Evolutionary conservation across 345 rosid genomes (phyloP).

Genomic region (Boechera retrofracta): DNA sequence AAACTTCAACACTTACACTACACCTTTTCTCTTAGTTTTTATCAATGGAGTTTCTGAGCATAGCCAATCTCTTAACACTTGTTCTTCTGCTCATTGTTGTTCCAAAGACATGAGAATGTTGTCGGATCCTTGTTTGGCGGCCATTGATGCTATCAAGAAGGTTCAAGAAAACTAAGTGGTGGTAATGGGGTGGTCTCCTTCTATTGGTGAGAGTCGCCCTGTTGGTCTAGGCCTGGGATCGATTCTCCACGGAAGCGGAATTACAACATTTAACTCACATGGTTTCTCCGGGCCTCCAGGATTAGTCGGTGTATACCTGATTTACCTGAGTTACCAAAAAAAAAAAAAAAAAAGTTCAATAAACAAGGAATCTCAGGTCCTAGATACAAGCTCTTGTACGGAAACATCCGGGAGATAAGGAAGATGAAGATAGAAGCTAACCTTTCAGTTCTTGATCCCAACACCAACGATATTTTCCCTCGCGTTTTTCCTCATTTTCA

Average conservation of each 20-base stretch:
- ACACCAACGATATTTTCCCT: conserved; percentile 30
- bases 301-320: no score
- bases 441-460: conserved; percentile 31
- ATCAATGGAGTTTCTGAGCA: conserved; percentile 28
- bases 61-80: conserved; percentile 6
- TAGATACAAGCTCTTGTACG: conserved; percentile 26
- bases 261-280: no score
- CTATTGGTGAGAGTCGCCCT: no score
- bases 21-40: neutral
- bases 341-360: conserved; percentile 9
- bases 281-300: no score
- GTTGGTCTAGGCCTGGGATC: no score
- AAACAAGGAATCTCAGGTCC: conserved; percentile 45
- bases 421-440: conserved; percentile 36
- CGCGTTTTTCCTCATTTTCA: conserved; percentile 38
- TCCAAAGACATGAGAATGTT: conserved; percentile 18
- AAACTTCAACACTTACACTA: neutral
- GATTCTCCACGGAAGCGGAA: no score
- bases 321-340: no score
- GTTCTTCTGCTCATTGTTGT: conserved; percentile 18
- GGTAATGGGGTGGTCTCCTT: no score
- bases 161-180: conserved; percentile 6
- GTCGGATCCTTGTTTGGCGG: conserved; percentile 33
- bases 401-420: conserved; percentile 31
- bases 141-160: conserved; percentile 32